phyloP scores from a whole-genome alignment of 2,329 filamentous ascomycete genomes.

The Xylariaceae sp. region DNA sequence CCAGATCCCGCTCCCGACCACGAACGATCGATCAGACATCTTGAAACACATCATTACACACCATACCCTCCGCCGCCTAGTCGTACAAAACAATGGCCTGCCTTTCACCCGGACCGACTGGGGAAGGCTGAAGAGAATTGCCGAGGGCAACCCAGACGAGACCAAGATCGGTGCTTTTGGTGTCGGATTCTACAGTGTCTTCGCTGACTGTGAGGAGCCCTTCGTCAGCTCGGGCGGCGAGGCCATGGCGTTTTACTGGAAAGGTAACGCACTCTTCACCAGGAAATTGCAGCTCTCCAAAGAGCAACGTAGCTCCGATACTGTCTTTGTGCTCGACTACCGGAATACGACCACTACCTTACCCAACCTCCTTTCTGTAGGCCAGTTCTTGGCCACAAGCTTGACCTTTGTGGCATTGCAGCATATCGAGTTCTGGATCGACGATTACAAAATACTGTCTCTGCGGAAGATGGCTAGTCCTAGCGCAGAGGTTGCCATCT shows the following conservation, averaged over 20 bases:
- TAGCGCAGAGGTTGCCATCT: slow-evolving; percentile 64
- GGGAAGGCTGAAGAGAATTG: slow-evolving; percentile 89
- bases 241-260: slow-evolving; percentile 99
- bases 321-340: slow-evolving; percentile 93
- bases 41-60: slow-evolving; percentile 80
- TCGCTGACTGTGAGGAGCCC: slow-evolving; percentile 95
- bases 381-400: slow-evolving; percentile 90
- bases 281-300: slow-evolving; percentile 71
- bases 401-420: slow-evolving; percentile 91
- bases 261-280: slow-evolving; percentile 94
- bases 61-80: slow-evolving; percentile 79
- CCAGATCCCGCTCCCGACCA: slow-evolving; percentile 62
- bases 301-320: slow-evolving; percentile 62
- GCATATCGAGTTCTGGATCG: slow-evolving; percentile 82
- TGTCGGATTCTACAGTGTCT: slow-evolving; percentile 97
- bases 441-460: slow-evolving; percentile 74
- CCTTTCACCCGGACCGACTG: slow-evolving; percentile 88
- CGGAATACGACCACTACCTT: slow-evolving; percentile 81
- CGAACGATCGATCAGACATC: slow-evolving; percentile 61
- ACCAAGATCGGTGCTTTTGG: slow-evolving; percentile 99
- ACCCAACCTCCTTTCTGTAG: slow-evolving; percentile 77
- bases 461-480: slow-evolving; percentile 84
- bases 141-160: slow-evolving; percentile 98
- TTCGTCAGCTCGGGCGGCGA: slow-evolving; percentile 90
- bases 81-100: slow-evolving; percentile 88